Conservation (phyloP, 1,284 basidiomycete genomes). For the Cryptococcus hybrid region DNA sequence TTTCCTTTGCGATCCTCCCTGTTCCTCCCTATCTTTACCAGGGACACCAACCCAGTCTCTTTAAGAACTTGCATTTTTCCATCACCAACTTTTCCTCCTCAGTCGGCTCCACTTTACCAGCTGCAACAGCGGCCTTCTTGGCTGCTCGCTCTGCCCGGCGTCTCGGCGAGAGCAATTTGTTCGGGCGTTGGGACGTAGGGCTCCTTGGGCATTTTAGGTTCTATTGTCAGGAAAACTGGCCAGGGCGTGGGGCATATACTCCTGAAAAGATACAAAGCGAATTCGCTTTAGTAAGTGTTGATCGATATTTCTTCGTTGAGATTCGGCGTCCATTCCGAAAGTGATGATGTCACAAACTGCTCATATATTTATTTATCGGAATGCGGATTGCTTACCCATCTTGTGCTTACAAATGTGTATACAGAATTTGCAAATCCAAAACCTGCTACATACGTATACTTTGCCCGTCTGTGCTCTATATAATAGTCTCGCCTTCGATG, state of each 20-base stretch:
- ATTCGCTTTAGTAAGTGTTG: no score
- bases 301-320: no score
- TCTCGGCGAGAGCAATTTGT: conserved; percentile 41
- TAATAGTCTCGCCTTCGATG: no score
- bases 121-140: conserved; percentile 28
- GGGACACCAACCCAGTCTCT: conserved; percentile 33
- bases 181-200: conserved; percentile 34
- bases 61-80: conserved; percentile 21
- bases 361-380: no score
- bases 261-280: not conserved
- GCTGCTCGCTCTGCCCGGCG: conserved; percentile 44
- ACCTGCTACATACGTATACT: no score
- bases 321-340: no score
- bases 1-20: conserved; percentile 58
- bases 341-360: no score
- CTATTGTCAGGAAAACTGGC: not conserved
- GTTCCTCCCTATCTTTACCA: conserved; percentile 60
- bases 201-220: not conserved
- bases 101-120: conserved; percentile 12
- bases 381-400: no score
- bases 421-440: no score
- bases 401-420: no score
- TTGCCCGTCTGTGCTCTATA: no score
- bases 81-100: conserved; percentile 16
- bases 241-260: not conserved